Evolutionary conservation across 2,329 filamentous ascomycete genomes (phyloP), one percentile per base, ranked within the genome.

Genomic region (Exophiala xenobiotica): DNA sequence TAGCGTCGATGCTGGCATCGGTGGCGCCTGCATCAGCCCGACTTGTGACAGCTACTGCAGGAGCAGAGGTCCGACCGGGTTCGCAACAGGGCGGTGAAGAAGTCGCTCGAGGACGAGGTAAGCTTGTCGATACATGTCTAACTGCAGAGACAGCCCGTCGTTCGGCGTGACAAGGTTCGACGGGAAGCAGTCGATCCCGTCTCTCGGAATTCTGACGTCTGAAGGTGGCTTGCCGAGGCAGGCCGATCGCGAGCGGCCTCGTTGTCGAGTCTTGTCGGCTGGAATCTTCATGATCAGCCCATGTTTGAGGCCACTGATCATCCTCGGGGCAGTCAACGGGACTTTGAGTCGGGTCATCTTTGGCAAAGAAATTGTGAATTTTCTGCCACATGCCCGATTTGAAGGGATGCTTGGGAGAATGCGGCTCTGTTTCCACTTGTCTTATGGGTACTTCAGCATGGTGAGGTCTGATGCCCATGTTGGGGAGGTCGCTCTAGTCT

Each of bases 171-270:
- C 82, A 80, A 4, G 81, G 78, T 41, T 84, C 75, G 35, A 83
- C 76, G 38, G 87, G 83, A 53, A 86, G 76, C 47, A 95, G 76
- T 63, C 83, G 85, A 61, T 87, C 82, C 61, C 90, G 80, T 57
- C 81, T 79, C 70, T 96, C 91, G 22, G 89, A 92, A 66, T 87
- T 81, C 68, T 92, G 89, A 62, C 90, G 82, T 69, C 85, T 87
- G 70, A 95, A 90, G 0, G 89, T 95, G 62, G 86, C 82, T 3
- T 84, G 76, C 42, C 89, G 81, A 31, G 90, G 88, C 29, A 96
- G 73, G 12, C 86, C 86, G 14, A 90, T 86, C 12, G 91, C 82
- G n/a, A 90, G 88, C 27, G 59, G 59, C 20, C 51, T 52, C 35
- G 33, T 39, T 45, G 51, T 46, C 19, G 53, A 46, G 27, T 58